These are phyloP conservation scores for Diaporthe velutina DNA, from an alignment of 2,329 filamentous ascomycete genomes.

Conservation along the genomic window DNA sequence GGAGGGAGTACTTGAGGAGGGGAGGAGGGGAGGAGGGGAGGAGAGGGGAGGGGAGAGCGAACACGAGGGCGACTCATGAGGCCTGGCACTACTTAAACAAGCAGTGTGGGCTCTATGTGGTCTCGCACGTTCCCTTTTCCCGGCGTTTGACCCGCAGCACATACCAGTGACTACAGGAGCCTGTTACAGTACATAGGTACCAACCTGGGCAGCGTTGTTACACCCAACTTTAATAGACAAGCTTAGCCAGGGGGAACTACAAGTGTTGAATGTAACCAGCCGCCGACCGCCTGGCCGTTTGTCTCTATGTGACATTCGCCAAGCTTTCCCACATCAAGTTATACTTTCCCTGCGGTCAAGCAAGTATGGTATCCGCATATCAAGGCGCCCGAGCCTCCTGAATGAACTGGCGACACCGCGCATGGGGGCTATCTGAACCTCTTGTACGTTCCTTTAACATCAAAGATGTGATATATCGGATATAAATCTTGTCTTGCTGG, in stretches of 20 bases:
- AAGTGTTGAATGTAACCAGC: neutral
- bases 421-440: neutral
- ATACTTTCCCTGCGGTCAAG: neutral
- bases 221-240: neutral
- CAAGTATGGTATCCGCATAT: neutral
- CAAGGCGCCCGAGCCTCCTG: neutral
- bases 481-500: neutral
- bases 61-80: neutral
- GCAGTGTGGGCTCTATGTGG: neutral
- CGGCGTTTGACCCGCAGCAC: neutral
- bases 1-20: neutral
- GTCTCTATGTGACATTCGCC: neutral
- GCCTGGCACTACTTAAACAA: constrained; percentile 27
- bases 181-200: neutral
- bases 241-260: neutral
- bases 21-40: neutral
- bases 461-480: constrained; percentile 1
- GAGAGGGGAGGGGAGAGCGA: neutral
- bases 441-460: neutral
- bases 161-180: neutral
- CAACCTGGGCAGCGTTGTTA: neutral
- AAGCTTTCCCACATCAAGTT: neutral
- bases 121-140: neutral
- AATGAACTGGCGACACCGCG: neutral
- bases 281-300: too few relatives aligned